phyloP scores from a whole-genome alignment of 805 yeast genomes.

The Blastobotrys mokoenaii region DNA sequence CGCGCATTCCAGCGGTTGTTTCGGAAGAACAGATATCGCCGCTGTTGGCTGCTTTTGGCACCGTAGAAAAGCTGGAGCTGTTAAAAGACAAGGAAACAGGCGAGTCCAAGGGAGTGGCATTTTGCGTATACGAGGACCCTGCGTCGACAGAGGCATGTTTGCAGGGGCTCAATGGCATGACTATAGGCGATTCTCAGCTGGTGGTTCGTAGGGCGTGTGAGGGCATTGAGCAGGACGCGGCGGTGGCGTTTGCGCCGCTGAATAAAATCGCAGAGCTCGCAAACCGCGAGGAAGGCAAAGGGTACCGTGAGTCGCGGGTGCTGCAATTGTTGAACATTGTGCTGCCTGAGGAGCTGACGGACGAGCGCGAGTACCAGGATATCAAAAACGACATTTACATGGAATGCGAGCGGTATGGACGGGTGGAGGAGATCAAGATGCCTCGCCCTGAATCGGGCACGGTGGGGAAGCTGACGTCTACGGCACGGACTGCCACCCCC shows the following conservation, averaged over 20 bases:
- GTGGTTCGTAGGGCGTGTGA: constrained; percentile 33
- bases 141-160: constrained; percentile 24
- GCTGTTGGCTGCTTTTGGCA: constrained; percentile 34
- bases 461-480: constrained; percentile 25
- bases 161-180: constrained; percentile 29
- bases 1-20: constrained; percentile 36
- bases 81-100: constrained; percentile 37
- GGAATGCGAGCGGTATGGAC: constrained; percentile 45
- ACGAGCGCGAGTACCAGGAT: constrained; percentile 40
- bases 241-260: constrained; percentile 22
- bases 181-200: constrained; percentile 31
- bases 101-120: constrained; percentile 50
- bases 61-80: constrained; percentile 34
- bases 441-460: constrained; percentile 48
- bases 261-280: constrained; percentile 24
- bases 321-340: constrained; percentile 60
- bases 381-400: constrained; percentile 43
- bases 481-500: constrained; percentile 22
- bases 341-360: constrained; percentile 53
- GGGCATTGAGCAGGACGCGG: constrained; percentile 16
- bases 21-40: constrained; percentile 38
- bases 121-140: constrained; percentile 37
- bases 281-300: constrained; percentile 14
- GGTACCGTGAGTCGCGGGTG: constrained; percentile 31
- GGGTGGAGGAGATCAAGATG: constrained; percentile 45